Conservation (phyloP, 2,329 filamentous ascomycete genomes). For the Fusarium cicatricum region DNA sequence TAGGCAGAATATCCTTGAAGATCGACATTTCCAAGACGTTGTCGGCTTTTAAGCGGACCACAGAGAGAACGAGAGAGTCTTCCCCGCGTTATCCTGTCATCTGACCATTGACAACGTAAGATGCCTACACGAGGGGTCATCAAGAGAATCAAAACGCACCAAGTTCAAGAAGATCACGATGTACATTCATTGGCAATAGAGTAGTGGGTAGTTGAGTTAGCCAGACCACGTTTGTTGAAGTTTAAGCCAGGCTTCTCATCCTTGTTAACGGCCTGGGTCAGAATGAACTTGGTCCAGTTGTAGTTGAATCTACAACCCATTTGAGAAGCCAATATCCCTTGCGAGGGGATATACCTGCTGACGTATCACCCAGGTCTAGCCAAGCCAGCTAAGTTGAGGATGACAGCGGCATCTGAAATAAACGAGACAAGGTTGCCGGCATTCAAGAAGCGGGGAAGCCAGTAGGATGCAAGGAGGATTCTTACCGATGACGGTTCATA, state of each 20-base stretch:
- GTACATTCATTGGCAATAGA: no score
- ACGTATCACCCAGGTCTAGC: no score
- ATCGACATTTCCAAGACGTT: not conserved
- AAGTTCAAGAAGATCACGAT: no score
- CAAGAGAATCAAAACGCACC: not conserved
- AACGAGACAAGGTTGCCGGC: not conserved
- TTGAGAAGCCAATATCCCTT: not conserved
- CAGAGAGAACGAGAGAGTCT: not conserved
- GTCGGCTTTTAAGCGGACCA: not conserved
- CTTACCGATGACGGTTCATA: no score
- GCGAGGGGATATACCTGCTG: no score
- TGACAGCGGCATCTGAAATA: not conserved
- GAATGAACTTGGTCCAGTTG: no score
- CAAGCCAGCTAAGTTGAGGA: not conserved
- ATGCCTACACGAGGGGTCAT: not conserved
- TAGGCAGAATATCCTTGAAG: constrained; percentile 8
- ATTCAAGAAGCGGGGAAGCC: not conserved
- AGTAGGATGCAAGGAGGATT: no score
- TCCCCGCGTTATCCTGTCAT: not conserved
- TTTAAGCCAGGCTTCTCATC: no score
- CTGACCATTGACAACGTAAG: not conserved
- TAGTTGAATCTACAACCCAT: not conserved
- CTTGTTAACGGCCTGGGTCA: no score
- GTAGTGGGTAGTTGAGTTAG: no score
- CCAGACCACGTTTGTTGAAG: no score